A percentile compares a stretch with the other conserved stretches of the same genome.
Conservation (phyloP, 2,329 filamentous ascomycete species). For the Sphaceloma murrayae region DNA sequence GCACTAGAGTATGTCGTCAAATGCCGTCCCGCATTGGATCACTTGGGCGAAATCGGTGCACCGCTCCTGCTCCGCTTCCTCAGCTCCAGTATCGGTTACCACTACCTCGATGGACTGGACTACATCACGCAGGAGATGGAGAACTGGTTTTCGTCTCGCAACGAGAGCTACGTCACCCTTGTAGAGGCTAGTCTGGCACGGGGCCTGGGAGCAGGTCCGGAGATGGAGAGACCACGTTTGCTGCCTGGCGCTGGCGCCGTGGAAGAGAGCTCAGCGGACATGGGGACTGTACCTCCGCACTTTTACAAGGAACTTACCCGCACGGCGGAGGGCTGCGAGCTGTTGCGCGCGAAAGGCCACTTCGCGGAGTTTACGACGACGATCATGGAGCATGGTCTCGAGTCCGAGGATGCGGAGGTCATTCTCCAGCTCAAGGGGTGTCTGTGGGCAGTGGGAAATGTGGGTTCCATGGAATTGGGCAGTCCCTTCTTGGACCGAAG, state of each 20-base stretch:
- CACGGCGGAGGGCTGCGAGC: slow-evolving; percentile 81
- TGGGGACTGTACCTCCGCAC: slow-evolving; percentile 72
- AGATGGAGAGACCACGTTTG: slow-evolving; percentile 50
- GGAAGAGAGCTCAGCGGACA: slow-evolving; percentile 39
- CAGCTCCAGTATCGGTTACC: slow-evolving; percentile 92
- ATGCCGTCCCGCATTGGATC: slow-evolving; percentile 86
- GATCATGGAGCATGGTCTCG: slow-evolving; percentile 77
- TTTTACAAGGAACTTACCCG: slow-evolving; percentile 94
- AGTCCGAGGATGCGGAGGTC: slow-evolving; percentile 72
- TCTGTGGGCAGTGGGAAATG: slow-evolving; percentile 94
- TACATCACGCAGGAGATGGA: slow-evolving; percentile 99
- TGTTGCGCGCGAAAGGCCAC: slow-evolving; percentile 86
- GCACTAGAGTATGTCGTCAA: slow-evolving; percentile 95
- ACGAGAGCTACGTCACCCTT: slow-evolving; percentile 88
- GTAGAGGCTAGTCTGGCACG: slow-evolving; percentile 93
- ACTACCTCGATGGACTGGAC: slow-evolving; percentile 91
- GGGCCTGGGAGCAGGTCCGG: slow-evolving; percentile 57
- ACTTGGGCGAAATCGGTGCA: slow-evolving; percentile 91
- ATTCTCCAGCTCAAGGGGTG: slow-evolving; percentile 94
- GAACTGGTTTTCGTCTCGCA: slow-evolving; percentile 95
- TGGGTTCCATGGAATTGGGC: slow-evolving; percentile 94
- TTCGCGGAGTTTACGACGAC: slow-evolving; percentile 88
- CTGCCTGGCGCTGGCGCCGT: slow-evolving; percentile 38
- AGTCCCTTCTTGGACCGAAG: slow-evolving; percentile 86
- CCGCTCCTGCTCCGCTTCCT: slow-evolving; percentile 85